Base-by-base conservation (phyloP, 1,284 basidiomycete genomes). In the Austroboletus niveus region DNA sequence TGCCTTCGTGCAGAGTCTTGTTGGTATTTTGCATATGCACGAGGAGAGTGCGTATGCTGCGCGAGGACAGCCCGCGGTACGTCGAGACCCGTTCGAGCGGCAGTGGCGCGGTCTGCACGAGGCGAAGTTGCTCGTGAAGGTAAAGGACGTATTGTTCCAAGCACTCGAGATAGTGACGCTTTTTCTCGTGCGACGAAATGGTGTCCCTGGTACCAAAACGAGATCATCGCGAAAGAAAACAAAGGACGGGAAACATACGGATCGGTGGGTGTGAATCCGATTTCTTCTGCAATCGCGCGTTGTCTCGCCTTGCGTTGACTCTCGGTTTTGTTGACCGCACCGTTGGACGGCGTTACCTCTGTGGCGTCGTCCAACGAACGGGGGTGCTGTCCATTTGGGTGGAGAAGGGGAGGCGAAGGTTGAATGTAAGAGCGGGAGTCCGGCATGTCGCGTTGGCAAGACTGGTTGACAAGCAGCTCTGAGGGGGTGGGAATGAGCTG, bases 121-220 rank as follows among this genome's bases (percentile, higher is more conserved):
- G 72, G 0, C 70, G 68, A 36, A 85, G 71, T 55, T 85, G 81
- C 32, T 84, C 75, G 57, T 85, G 82, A 12, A 87, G 70, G 60
- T 80, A 85, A 22, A 76, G 60, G 17, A 87, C 78, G 62, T 89
- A 89, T 51, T 84, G 76, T 58, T 89, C 86, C 6, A 89, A 67
- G 58, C 82, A 84, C 59, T 85, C 83, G 24, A 89, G 73, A 60
- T 88, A 87, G 54, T 83, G 76, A 1, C 86, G 71, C 60, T 88
- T 89, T 64, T 87, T 87, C 60, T 89, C 86, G 59, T 89, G 87
- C 7, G 84, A 83, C 4, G 86, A 84, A 51, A 89, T 85, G 14
- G 74, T 74, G 50, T 87, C 85, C 1, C 84, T 85, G 47, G 42
- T 22, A 39, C 12, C 17, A n/a, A 9, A 29, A 48, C n/a, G 27